These are phyloP conservation scores for Flueggea neowawraea DNA, from an alignment of 441 rosid species.

Conservation along the genomic window DNA sequence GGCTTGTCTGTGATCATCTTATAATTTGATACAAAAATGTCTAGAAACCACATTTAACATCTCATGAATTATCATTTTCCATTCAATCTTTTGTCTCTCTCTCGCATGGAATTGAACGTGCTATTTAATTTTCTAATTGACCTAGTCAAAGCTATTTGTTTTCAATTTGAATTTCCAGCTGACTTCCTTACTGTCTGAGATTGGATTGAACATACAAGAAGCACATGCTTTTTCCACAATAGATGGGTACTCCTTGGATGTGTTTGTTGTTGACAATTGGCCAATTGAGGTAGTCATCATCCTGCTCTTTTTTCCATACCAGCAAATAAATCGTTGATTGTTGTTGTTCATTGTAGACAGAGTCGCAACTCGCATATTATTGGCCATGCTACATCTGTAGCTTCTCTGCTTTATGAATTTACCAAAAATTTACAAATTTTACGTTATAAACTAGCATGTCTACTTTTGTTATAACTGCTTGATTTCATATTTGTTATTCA, in stretches of 20 bases:
- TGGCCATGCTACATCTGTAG: too few species aligned
- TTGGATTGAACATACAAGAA: conserved; percentile 71
- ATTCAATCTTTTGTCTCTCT: too few species aligned
- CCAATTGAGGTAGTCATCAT: conserved; percentile 36
- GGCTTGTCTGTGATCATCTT: too few species aligned
- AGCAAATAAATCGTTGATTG: not conserved
- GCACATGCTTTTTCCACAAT: conserved; percentile 81
- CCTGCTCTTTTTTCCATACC: not conserved
- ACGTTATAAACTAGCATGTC: too few species aligned
- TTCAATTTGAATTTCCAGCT: conserved; percentile 43
- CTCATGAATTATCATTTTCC: not conserved
- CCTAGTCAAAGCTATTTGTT: conserved; percentile 2
- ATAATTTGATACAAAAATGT: too few species aligned
- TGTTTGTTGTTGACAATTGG: conserved; percentile 65
- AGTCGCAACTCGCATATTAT: too few species aligned
- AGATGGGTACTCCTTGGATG: conserved; percentile 76
- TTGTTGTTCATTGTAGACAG: too few species aligned
- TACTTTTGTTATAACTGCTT: conserved; percentile 1
- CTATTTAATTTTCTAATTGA: not conserved
- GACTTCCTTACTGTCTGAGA: conserved; percentile 61
- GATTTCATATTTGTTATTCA: conserved; percentile 18
- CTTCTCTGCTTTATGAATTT: too few species aligned
- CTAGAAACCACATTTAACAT: too few species aligned
- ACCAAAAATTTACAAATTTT: too few species aligned
- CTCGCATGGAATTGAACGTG: too few species aligned